Base-by-base conservation (phyloP, 1,139 yeast species). In the Pichia norvegensis region DNA sequence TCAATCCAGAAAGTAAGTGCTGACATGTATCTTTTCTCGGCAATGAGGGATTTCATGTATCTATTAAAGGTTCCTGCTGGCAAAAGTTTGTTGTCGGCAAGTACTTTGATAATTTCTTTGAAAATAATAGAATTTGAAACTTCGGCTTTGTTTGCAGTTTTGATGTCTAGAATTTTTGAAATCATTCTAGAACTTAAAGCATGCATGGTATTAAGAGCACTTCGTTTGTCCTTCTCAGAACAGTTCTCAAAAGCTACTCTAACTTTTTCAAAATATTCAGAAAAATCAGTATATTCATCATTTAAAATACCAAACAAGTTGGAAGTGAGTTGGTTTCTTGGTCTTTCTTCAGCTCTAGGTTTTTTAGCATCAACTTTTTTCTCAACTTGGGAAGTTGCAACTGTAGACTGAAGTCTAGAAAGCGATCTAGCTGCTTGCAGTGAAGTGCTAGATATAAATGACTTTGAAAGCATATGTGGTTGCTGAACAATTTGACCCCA, bases 1-100 rank as follows among this genome's bases (percentile, higher is more conserved):
- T 55, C 55, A 41, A 56, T 49, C 61, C 62, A 61, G 9, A 53
- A 22, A 14, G 55, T 51, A 25, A 61, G 43, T 1, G 61, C 63
- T 33, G 49, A 50, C 14, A 52, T 21, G 43, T 45, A 57, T 36
- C 56, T 50, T 11, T 45, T 42, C 29, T 59, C 62, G 4, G 21
- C n/a, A 3, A 56, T 21, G 7, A 59, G 43, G 19, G 47, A 38
- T 4, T 33, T 45, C 17, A 57, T 46, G 19, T 49, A 52, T 42
- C 57, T 52, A 17, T 45, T 48, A 9, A 55, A 50, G 37, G 57
- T 62, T 19, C 57, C 47, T 16, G 44, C 51, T 36, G 57, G 58
- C 9, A 57, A 31, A 4, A 55, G 20, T 14, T 50, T 41, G 29
- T 47, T 43, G 2, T 51, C 47, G n/a, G 41, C 22, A 9, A 58